Base-by-base conservation (phyloP, 2,329 filamentous ascomycete species). In the Phaeophleospora eucalypticola region DNA sequence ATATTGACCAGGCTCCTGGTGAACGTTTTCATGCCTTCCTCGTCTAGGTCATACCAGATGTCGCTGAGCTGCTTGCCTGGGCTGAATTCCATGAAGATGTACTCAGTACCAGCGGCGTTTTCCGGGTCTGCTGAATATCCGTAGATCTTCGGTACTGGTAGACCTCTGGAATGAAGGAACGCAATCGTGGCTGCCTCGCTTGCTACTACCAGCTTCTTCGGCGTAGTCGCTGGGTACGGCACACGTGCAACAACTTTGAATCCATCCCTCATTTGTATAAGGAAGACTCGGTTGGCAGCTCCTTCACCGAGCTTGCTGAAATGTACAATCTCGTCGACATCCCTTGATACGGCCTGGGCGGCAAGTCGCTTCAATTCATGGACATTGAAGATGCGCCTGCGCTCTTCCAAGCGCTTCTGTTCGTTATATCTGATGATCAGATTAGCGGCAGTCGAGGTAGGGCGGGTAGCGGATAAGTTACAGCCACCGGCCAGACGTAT, bases 1-100 rank as follows among this genome's bases (percentile, higher is more conserved):
- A 65, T 36, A 34, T 65, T 52, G 1, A 65, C 63, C 3, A 67
- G 49, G 43, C 55, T 57, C 10, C 24, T 49, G 20, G 64, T 49
- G 10, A 66, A 51, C 15, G 44, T 51, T 36, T 52, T 54, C 32
- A 58, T 58, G 40, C 57, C 57, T 20, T 59, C 33, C 27, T 56
- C 52, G 15, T 35, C 24, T 46, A 59, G 43, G 9, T 54, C 49
- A 24, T 17, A 43, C 58, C 58, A 60, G 1, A 55, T 9, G 9
- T n/a, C 29, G 7, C 43, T 46, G 9, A 61, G 48, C 3, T 56
- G 36, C 24, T 2, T 52, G 7, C 58, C 60, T 1, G 32, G 15
- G 32, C 46, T 46, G 36, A 48, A 45, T 38, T 58, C 54, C 53
- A 60, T 53, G 19, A 63, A 56, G 9, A 60, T 57, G 40, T 61